Evolutionary conservation across 371 early-diverging fungal genomes (phyloP).

Genomic region (Rhizopus arrhizus): DNA sequence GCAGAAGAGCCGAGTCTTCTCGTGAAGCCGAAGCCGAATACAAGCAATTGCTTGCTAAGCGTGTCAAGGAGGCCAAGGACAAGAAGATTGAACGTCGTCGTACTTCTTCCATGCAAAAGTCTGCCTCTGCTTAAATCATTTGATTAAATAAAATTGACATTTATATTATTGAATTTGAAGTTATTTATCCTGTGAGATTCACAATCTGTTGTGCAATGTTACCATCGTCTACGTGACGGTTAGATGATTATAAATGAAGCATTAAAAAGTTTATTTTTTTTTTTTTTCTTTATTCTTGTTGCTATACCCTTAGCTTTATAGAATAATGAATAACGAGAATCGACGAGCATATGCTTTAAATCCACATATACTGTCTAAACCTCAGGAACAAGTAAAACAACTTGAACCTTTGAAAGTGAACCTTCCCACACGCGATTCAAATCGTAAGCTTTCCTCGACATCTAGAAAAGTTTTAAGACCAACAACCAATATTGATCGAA

Average conservation of each 20-base stretch:
- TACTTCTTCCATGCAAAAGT: conserved; percentile 68
- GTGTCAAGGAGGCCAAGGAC: conserved; percentile 88
- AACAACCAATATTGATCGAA: conserved; percentile 2
- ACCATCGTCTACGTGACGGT: too few species aligned
- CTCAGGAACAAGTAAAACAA: not conserved
- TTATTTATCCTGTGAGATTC: not conserved
- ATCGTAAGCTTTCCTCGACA: not conserved
- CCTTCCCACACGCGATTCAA: not conserved
- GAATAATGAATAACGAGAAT: conserved; percentile 63
- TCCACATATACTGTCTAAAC: not conserved
- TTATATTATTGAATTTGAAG: not conserved
- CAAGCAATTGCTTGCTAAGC: conserved; percentile 88
- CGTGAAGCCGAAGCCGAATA: conserved; percentile 90
- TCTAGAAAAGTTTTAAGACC: conserved; percentile 1
- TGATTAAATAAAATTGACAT: conserved; percentile 51
- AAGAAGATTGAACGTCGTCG: conserved; percentile 72
- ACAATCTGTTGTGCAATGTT: not conserved
- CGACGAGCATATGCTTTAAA: conserved; percentile 34
- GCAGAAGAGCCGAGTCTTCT: conserved; percentile 74
- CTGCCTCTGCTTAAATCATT: conserved; percentile 47
- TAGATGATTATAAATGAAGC: too few species aligned
- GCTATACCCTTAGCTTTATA: conserved; percentile 59
- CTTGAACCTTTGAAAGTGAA: not conserved
- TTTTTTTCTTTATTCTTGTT: conserved; percentile 23
- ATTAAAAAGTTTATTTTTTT: too few species aligned